Conservation (phyloP, 257 asterid genomes). For the Jasminum sambac region DNA sequence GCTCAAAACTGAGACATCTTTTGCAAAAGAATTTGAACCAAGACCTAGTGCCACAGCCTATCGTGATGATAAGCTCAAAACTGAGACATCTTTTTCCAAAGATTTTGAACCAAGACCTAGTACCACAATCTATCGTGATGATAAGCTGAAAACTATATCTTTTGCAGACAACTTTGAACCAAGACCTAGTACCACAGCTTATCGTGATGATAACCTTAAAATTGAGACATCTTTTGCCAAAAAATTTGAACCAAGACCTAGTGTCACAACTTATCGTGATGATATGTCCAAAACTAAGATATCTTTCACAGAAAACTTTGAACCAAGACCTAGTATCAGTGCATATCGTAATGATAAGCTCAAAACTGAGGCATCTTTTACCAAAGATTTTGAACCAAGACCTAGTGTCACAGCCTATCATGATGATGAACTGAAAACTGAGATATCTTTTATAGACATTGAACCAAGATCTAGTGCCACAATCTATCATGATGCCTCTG, state of each 20-base stretch:
- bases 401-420: constrained; percentile 20
- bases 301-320: constrained; percentile 9
- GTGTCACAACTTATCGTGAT: neutral
- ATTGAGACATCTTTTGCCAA: neutral
- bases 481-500: too few species aligned
- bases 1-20: neutral
- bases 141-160: neutral
- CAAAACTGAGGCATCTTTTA: neutral
- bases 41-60: constrained; percentile 11
- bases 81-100: neutral
- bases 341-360: neutral
- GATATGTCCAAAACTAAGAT: neutral
- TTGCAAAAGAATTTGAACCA: neutral
- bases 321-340: constrained; percentile 23
- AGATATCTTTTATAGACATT: neutral
- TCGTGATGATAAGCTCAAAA: neutral
- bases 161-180: constrained; percentile 21
- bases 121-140: neutral
- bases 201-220: neutral
- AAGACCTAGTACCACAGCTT: constrained; percentile 4
- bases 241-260: constrained; percentile 30
- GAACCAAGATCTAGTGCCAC: constrained; percentile 42
- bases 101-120: constrained; percentile 31
- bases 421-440: neutral
- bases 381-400: constrained; percentile 24